These are phyloP conservation scores for Calonectria multiphialidica DNA, from an alignment of 2,329 filamentous ascomycete genomes.

Conservation along the genomic window DNA sequence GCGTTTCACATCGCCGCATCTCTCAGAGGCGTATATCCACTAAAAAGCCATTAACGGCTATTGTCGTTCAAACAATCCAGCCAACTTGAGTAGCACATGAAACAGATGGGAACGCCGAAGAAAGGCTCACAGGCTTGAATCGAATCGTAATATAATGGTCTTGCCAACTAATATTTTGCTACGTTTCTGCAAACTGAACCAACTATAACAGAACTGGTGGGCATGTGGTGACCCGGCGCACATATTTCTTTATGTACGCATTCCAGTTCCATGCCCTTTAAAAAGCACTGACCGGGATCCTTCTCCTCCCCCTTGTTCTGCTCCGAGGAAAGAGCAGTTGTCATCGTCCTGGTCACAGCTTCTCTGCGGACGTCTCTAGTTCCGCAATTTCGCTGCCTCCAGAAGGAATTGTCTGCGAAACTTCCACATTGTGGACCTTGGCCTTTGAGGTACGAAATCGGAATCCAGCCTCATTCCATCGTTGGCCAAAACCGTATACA, in stretches of 20 bases:
- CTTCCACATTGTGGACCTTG: slow-evolving; percentile 7
- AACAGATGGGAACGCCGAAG: too few species aligned
- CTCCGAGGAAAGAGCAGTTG: neutral
- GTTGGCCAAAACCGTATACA: slow-evolving; percentile 12
- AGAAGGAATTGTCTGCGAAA: slow-evolving; percentile 10
- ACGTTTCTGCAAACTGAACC: neutral
- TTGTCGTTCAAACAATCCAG: too few species aligned
- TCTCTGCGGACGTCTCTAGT: slow-evolving; percentile 14
- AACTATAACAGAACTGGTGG: neutral
- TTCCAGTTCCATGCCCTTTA: neutral
- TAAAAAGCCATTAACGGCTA: too few species aligned
- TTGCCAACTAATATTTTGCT: too few species aligned
- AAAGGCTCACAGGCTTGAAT: too few species aligned
- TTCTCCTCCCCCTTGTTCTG: neutral
- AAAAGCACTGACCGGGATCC: neutral
- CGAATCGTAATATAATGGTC: too few species aligned
- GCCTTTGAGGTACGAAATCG: slow-evolving; percentile 27
- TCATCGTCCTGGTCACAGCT: neutral
- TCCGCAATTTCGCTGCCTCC: slow-evolving; percentile 13
- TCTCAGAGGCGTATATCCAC: too few species aligned
- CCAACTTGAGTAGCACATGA: too few species aligned
- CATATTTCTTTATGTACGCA: neutral
- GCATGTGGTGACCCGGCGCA: neutral
- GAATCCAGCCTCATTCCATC: slow-evolving; percentile 31
- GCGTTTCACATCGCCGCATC: too few species aligned